These are phyloP conservation scores for Yarrowia deformans DNA, from an alignment of 805 yeast genomes.

Conservation along the genomic window DNA sequence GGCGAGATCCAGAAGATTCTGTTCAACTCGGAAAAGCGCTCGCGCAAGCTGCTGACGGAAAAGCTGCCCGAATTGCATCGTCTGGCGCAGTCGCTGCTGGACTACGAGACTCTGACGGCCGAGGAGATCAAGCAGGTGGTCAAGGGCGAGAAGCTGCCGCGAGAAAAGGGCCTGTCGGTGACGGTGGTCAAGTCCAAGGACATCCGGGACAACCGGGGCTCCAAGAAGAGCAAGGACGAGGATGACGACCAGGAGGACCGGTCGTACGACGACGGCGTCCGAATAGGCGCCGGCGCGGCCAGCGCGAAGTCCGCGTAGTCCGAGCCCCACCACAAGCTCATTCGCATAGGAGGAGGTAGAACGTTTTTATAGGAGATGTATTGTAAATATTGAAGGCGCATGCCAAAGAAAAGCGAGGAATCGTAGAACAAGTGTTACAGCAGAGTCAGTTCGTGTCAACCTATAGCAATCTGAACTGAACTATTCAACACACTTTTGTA, in stretches of 20 bases:
- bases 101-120: conserved; percentile 91
- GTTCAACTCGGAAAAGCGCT: conserved; percentile 78
- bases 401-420: too few species aligned
- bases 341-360: background rate
- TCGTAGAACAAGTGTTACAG: too few species aligned
- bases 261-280: conserved; percentile 33
- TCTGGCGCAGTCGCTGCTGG: conserved; percentile 90
- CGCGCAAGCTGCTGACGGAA: conserved; percentile 69
- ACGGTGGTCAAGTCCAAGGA: conserved; percentile 66
- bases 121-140: conserved; percentile 90
- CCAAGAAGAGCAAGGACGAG: conserved; percentile 21
- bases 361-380: conserved; percentile 32
- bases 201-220: conserved; percentile 47
- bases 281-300: conserved; percentile 22
- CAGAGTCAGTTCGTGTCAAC: too few species aligned
- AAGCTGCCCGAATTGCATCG: conserved; percentile 76
- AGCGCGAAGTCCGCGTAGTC: conserved; percentile 26
- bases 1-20: conserved; percentile 83
- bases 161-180: conserved; percentile 73
- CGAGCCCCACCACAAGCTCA: too few species aligned
- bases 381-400: conserved; percentile 23
- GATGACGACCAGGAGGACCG: conserved; percentile 33
- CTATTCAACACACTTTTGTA: too few species aligned
- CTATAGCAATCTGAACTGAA: too few species aligned
- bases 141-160: conserved; percentile 75